A percentile compares a stretch with the other conserved stretches of the same genome.
These are phyloP conservation scores for Leishmania arabica DNA, from an alignment of 208 protist genomes.

Conservation along the genomic window DNA sequence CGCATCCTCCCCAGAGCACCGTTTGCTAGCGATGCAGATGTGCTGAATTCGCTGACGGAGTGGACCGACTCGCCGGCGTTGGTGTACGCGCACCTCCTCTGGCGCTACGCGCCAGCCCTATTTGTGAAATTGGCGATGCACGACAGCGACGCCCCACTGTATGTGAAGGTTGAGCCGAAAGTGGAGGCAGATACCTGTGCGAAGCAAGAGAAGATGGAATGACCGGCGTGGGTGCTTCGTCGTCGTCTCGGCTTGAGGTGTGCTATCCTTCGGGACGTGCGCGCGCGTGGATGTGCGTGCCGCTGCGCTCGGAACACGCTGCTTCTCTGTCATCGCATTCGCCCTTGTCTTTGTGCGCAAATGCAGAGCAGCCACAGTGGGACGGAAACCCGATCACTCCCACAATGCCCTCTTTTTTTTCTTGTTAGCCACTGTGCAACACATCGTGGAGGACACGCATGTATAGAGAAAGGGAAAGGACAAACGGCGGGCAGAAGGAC, in stretches of 20 bases:
- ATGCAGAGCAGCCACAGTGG: background rate
- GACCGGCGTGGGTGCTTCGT: background rate
- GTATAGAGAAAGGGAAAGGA: too few species aligned
- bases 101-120: slow-evolving; percentile 65
- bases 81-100: slow-evolving; percentile 77
- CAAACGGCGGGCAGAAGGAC: background rate
- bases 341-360: background rate
- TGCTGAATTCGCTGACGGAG: slow-evolving; percentile 67
- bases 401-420: background rate
- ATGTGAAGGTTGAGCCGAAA: slow-evolving; percentile 6
- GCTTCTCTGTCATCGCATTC: background rate
- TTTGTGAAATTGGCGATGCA: slow-evolving; percentile 35
- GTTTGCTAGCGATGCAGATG: slow-evolving; percentile 72
- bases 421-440: background rate
- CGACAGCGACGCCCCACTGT: background rate
- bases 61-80: slow-evolving; percentile 62
- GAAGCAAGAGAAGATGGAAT: slow-evolving; percentile 8
- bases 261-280: background rate
- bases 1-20: slow-evolving; percentile 56
- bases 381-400: background rate
- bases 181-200: background rate
- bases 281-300: background rate
- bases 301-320: background rate
- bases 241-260: background rate
- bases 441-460: background rate